Evolutionary conservation across 2,329 filamentous ascomycete species (phyloP).

Genomic region (Sporothrix pseudoabietina): DNA sequence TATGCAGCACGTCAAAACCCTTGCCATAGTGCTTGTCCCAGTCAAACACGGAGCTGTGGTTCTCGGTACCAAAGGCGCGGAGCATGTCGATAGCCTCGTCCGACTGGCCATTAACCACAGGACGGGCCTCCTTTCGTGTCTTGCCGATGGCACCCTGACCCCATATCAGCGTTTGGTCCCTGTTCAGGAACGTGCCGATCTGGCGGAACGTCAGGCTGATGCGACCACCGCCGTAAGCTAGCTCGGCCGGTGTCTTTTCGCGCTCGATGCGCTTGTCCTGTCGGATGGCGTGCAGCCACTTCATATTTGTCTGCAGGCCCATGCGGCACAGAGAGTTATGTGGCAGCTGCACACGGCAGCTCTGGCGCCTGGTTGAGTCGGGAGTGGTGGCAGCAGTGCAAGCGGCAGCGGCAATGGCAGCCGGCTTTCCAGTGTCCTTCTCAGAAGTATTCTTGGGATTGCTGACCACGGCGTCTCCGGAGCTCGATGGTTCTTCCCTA

Average conservation of each 20-base stretch:
- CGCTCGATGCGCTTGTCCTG: constrained; percentile 73
- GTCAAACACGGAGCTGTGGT: constrained; percentile 69
- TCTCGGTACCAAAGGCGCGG: constrained; percentile 80
- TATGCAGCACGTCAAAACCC: constrained; percentile 83
- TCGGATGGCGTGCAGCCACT: constrained; percentile 90
- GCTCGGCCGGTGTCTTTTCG: constrained; percentile 71
- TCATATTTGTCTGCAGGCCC: constrained; percentile 76
- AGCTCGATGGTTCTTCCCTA: constrained; percentile 26
- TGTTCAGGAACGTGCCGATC: constrained; percentile 81
- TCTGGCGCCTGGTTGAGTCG: constrained; percentile 50
- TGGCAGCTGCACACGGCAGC: constrained; percentile 71
- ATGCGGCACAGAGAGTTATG: constrained; percentile 89
- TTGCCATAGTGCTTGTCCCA: constrained; percentile 75
- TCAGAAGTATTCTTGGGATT: background rate
- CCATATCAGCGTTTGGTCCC: constrained; percentile 72
- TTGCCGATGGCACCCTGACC: constrained; percentile 84
- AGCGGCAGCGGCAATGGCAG: background rate
- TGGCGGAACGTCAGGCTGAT: constrained; percentile 90
- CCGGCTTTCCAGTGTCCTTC: constrained; percentile 20
- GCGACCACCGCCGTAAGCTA: constrained; percentile 71
- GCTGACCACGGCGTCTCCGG: constrained; percentile 21
- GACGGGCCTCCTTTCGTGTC: constrained; percentile 57
- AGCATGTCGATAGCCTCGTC: constrained; percentile 69
- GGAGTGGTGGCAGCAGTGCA: background rate
- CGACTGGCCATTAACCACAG: constrained; percentile 70